Evolutionary conservation across 176 grass and related monocot species (phyloP).

Genomic region (Metroxylon sagu): DNA sequence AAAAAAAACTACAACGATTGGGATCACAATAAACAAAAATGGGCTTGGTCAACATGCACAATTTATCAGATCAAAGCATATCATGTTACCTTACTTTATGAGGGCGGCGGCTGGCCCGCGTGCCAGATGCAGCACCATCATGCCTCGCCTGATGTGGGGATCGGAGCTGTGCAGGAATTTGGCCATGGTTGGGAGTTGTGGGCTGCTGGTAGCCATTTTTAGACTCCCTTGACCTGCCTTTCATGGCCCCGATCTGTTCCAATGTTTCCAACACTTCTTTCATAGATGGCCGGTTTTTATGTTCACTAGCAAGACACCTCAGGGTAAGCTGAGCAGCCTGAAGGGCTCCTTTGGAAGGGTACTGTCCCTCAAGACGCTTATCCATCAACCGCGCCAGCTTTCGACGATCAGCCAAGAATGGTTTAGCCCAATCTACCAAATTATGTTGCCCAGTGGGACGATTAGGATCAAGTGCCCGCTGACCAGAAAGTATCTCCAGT

Average conservation of each 20-base stretch:
- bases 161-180: too few species aligned
- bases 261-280: conserved; percentile 70
- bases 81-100: too few species aligned
- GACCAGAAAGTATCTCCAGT: conserved; percentile 72
- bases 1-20: too few species aligned
- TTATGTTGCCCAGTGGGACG: conserved; percentile 39
- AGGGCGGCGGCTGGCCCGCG: too few species aligned
- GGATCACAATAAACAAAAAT: too few species aligned
- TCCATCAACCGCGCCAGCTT: conserved; percentile 69
- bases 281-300: conserved; percentile 77
- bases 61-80: too few species aligned
- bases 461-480: conserved; percentile 40
- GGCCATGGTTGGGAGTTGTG: neutral
- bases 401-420: conserved; percentile 52
- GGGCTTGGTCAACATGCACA: too few species aligned
- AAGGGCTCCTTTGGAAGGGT: conserved; percentile 56
- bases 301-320: conserved; percentile 54
- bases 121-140: too few species aligned
- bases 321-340: conserved; percentile 61
- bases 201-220: conserved; percentile 13
- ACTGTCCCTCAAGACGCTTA: conserved; percentile 53
- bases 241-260: conserved; percentile 53
- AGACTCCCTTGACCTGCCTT: conserved; percentile 33
- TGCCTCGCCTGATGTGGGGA: too few species aligned
- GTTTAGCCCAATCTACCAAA: conserved; percentile 64